phyloP scores from a whole-genome alignment of 2,329 filamentous ascomycete genomes.

The Diaporthe citri region DNA sequence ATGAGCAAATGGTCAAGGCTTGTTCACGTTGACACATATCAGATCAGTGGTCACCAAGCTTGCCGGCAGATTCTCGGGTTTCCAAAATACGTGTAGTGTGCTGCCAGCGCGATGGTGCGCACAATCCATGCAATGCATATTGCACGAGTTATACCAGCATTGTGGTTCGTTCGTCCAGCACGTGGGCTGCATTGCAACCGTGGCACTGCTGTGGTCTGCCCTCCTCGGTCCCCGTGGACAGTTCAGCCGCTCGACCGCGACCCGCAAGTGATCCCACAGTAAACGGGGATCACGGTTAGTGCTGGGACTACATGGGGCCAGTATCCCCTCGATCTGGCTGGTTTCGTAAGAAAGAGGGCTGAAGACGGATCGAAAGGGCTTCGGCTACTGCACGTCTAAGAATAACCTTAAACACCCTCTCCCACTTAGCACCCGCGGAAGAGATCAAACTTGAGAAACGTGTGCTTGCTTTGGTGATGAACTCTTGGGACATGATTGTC shows the following conservation, averaged over 20 bases:
- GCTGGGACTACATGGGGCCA: not conserved
- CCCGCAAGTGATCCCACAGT: constrained; percentile 10
- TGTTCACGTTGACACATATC: not conserved
- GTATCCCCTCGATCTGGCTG: not conserved
- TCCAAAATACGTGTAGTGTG: too few species aligned
- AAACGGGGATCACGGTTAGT: not conserved
- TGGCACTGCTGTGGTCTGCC: not conserved
- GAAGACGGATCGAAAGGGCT: not conserved
- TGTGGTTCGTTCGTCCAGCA: not conserved
- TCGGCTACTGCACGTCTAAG: not conserved
- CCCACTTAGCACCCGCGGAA: not conserved
- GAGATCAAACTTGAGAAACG: not conserved
- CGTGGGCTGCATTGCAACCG: constrained; percentile 13
- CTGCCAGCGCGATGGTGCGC: not conserved
- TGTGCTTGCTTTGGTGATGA: not conserved
- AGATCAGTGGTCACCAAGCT: not conserved
- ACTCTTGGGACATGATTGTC: not conserved
- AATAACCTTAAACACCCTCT: constrained; percentile 12
- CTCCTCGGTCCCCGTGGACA: not conserved
- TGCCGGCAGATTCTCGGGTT: not conserved
- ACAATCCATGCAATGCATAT: not conserved
- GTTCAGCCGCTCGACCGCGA: not conserved
- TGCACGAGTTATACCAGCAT: not conserved
- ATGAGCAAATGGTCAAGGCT: not conserved
- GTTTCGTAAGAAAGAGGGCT: not conserved